Evolutionary conservation across 108 stramenopile genomes (phyloP), one percentile per base, ranked within the genome.

Genomic region (Nannochloropsis gaditana): DNA sequence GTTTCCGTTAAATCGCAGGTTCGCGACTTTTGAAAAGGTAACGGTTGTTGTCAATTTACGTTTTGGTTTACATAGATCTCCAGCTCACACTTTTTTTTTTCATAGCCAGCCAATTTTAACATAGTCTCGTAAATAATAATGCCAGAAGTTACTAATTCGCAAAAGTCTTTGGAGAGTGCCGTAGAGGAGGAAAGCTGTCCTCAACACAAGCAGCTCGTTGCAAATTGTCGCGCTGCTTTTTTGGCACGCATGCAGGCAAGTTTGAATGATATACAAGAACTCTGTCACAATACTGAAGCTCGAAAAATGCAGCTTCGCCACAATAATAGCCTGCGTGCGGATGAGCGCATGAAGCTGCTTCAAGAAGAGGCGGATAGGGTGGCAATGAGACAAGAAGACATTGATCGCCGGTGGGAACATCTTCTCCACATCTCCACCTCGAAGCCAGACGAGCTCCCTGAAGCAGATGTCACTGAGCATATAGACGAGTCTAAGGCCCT

Each of bases 161-260:
- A 31, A 1, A 1, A 31, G 31, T 31, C 31, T 31, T 31, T 31
- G 31, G 31, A 31, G 31, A 31, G 31, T 31, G 31, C 31, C 59
- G 8, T 73, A n/a, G 59, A n/a, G 19, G 59, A 73, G 19, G 6
- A 6, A n/a, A 73, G 59, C n/a, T n/a, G 19, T 73, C 6, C 8
- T 73, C 15, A 73, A 73, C 59, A 73, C 15, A 3, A 15, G 5
- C 59, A 73, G 59, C 59, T n/a, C 15, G 59, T 73, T 3, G 59
- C 59, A 15, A 15, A n/a, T 73, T 73, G 8, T n/a, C 59, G 59
- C 59, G 59, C 59, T n/a, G 59, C 59, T 5, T 73, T 73, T 8
- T 73, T 73, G 59, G 59, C 59, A 73, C 59, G 59, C 4, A 73
- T 73, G 59, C 59, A 73, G 59, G n/a, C 59, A 3, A 73, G 59